These are phyloP conservation scores for Tetradesmus obliquus DNA, from an alignment of 139 green algal genomes.

Conservation along the genomic window DNA sequence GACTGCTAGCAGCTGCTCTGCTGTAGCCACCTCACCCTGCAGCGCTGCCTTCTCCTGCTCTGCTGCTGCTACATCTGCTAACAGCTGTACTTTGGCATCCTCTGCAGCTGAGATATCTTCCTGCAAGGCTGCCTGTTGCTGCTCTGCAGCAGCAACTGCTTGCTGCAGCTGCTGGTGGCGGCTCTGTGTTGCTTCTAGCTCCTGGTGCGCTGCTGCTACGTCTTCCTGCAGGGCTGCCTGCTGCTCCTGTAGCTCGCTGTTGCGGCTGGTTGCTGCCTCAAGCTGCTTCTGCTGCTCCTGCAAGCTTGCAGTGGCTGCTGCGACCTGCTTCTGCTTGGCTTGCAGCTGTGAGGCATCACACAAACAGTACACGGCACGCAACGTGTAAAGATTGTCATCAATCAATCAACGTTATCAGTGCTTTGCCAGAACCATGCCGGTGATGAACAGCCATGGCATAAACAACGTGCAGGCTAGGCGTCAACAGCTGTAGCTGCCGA, in stretches of 20 bases:
- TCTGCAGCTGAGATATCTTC: neutral
- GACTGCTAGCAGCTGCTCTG: neutral
- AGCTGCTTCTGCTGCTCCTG: neutral
- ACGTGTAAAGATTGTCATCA: too few relatives aligned
- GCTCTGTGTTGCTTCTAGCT: constrained; percentile 6
- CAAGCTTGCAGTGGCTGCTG: neutral
- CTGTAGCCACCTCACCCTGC: neutral
- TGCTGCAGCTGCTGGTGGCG: neutral
- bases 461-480: constrained; percentile 1
- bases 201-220: neutral
- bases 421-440: neutral
- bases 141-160: neutral
- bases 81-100: neutral
- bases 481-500: too few relatives aligned
- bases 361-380: neutral
- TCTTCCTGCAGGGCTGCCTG: neutral
- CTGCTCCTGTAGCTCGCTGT: neutral
- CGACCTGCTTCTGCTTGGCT: neutral
- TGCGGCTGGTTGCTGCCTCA: neutral
- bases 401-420: neutral
- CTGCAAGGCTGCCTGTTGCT: neutral
- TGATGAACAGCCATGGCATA: neutral
- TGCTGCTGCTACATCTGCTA: neutral
- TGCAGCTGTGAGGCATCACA: neutral
- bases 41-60: neutral